Evolutionary conservation across 2,329 filamentous ascomycete genomes (phyloP).

Genomic region (Alternaria gansuensis): DNA sequence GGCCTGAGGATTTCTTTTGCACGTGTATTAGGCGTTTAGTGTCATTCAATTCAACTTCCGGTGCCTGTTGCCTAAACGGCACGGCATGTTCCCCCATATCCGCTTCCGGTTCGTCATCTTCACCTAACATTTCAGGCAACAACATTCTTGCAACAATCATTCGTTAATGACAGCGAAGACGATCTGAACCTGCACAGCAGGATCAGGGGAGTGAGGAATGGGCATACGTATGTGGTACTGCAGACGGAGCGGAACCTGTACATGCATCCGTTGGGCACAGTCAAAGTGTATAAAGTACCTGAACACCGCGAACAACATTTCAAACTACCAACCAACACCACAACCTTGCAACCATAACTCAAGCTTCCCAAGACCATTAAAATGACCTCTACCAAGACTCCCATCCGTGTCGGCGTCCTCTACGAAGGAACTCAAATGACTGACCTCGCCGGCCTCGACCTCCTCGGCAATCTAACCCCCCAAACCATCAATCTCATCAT

Average conservation of each 20-base stretch:
- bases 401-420: conserved; percentile 55
- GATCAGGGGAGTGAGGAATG: not conserved
- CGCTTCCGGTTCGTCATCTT: conserved; percentile 10
- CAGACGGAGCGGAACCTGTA: not conserved
- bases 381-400: conserved; percentile 11
- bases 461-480: conserved; percentile 52
- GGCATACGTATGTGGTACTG: not conserved
- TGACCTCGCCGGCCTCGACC: conserved; percentile 55
- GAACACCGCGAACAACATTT: not conserved
- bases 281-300: not conserved
- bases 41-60: not conserved
- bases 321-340: not conserved
- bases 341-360: not conserved
- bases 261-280: not conserved
- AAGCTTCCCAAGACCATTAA: not conserved
- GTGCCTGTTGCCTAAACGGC: not conserved
- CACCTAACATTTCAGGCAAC: conserved; percentile 15
- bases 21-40: conserved; percentile 3
- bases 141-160: conserved; percentile 9
- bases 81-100: conserved; percentile 3
- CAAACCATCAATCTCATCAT: conserved; percentile 34
- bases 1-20: not conserved
- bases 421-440: conserved; percentile 53
- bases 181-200: not conserved
- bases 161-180: not conserved